Evolutionary conservation across 441 rosid genomes (phyloP).

Genomic region (Gossypium schwendimanii): DNA sequence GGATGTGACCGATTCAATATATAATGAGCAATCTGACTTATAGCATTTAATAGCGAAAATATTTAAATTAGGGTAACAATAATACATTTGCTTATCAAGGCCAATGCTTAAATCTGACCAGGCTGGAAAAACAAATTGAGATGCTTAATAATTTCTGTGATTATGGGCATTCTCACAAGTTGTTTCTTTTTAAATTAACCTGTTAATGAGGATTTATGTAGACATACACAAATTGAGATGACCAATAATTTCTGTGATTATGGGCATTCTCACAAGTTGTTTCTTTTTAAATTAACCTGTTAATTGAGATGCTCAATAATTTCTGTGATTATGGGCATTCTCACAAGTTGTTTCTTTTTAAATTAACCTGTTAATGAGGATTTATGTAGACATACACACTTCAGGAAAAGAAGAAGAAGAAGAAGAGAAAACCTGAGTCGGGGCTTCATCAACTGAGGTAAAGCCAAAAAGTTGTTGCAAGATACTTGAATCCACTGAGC

Average conservation of each 20-base stretch:
- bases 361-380: background rate
- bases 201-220: background rate
- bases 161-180: background rate
- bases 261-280: background rate
- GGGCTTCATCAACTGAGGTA: slow-evolving; percentile 55
- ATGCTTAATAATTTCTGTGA: background rate
- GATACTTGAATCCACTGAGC: slow-evolving; percentile 50
- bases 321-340: background rate
- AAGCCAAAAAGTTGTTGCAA: slow-evolving; percentile 59
- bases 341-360: background rate
- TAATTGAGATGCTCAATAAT: background rate
- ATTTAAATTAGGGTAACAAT: background rate
- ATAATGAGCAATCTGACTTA: background rate
- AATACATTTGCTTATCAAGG: background rate
- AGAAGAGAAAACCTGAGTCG: slow-evolving; percentile 48
- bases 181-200: background rate
- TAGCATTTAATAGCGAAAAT: background rate
- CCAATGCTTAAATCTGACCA: background rate
- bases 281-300: background rate
- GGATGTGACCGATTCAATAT: background rate
- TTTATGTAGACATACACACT: background rate
- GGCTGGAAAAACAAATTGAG: background rate
- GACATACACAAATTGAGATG: background rate
- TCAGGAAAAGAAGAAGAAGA: background rate
- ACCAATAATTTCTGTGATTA: background rate